A percentile compares a stretch with the other conserved stretches of the same genome.
Evolutionary conservation across 306 rosid genomes (phyloP).

Genomic region (Vicia villosa): DNA sequence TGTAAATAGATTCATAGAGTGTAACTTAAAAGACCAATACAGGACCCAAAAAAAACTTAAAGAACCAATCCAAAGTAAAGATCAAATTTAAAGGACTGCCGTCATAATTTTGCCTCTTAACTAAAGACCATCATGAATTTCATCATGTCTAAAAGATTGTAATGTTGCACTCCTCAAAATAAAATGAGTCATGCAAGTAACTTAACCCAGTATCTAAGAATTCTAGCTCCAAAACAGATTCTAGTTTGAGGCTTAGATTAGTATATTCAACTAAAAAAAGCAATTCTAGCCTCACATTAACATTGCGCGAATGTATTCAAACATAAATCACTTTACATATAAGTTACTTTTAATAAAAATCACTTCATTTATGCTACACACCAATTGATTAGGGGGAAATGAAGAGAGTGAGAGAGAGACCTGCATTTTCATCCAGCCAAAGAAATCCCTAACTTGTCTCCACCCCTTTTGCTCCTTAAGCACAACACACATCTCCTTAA

Average conservation of each 20-base stretch:
- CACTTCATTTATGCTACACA: too few relatives aligned
- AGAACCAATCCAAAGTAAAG: too few relatives aligned
- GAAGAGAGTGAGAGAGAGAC: slow-evolving; percentile 30
- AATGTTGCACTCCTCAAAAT: neutral
- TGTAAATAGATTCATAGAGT: too few relatives aligned
- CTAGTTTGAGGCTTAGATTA: neutral
- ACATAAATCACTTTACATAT: neutral
- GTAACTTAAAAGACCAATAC: too few relatives aligned
- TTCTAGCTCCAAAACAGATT: neutral
- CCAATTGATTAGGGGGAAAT: neutral
- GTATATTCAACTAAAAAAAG: neutral
- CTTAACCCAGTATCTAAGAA: neutral
- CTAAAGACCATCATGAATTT: neutral
- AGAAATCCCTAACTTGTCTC: slow-evolving; percentile 86
- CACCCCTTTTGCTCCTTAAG: slow-evolving; percentile 92
- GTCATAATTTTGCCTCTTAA: too few relatives aligned
- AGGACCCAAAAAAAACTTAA: too few relatives aligned
- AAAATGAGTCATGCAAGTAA: neutral
- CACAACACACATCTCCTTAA: slow-evolving; percentile 84
- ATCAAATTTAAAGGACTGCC: too few relatives aligned
- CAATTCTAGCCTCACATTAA: neutral
- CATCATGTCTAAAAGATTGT: neutral
- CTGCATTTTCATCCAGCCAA: slow-evolving; percentile 97
- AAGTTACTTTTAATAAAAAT: too few relatives aligned
- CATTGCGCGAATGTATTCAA: neutral